A percentile compares a stretch with the other conserved stretches of the same genome.
Evolutionary conservation across 805 yeast genomes (phyloP).

Genomic region (Teunomyces gatunensis): DNA sequence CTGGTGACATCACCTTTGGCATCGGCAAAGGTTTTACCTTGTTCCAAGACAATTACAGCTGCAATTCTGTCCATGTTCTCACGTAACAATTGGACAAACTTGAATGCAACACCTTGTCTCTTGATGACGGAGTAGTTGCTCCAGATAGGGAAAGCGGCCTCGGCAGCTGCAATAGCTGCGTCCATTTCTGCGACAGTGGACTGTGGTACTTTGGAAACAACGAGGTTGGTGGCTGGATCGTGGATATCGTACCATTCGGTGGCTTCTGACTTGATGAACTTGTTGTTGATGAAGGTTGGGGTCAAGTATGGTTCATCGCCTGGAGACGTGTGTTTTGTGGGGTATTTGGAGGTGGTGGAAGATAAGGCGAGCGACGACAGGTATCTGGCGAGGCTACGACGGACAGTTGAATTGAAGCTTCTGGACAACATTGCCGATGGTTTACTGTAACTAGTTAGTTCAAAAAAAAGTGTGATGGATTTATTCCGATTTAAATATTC

Average conservation of each 20-base stretch:
- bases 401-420: not conserved
- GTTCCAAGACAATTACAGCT: slow-evolving; percentile 47
- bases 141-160: slow-evolving; percentile 60
- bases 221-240: slow-evolving; percentile 72
- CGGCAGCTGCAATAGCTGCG: slow-evolving; percentile 64
- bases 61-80: slow-evolving; percentile 69
- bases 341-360: slow-evolving; percentile 36
- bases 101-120: slow-evolving; percentile 72
- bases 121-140: slow-evolving; percentile 53
- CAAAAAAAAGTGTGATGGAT: not conserved
- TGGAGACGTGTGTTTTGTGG: slow-evolving; percentile 36
- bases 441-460: not conserved
- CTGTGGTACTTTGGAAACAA: slow-evolving; percentile 70
- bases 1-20: slow-evolving; percentile 73
- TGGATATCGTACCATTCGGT: slow-evolving; percentile 62
- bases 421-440: slow-evolving; percentile 1
- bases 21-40: slow-evolving; percentile 71
- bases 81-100: slow-evolving; percentile 61
- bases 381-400: slow-evolving; percentile 6
- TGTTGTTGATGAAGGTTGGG: slow-evolving; percentile 50
- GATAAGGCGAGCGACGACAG: slow-evolving; percentile 19
- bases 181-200: slow-evolving; percentile 63
- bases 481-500: not conserved
- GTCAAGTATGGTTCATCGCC: slow-evolving; percentile 47
- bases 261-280: slow-evolving; percentile 49